Conservation (phyloP, 202 grass and related monocot genomes). For the Setaria italica region DNA sequence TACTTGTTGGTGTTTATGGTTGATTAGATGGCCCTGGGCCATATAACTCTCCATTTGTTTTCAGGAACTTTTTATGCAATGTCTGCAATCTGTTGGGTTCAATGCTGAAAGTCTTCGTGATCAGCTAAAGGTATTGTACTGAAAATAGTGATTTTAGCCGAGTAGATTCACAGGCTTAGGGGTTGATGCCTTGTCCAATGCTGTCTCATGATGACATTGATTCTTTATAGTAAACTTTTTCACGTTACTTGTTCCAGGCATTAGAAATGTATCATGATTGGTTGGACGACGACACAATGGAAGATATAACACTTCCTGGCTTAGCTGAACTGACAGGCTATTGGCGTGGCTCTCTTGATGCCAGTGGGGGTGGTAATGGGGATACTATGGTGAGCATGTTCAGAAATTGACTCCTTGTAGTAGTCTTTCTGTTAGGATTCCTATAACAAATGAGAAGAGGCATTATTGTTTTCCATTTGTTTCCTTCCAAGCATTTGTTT, state of each 20-base stretch:
- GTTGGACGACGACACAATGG: conserved; percentile 76
- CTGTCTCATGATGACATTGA: conserved; percentile 13
- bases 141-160: conserved; percentile 31
- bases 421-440: conserved; percentile 44
- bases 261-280: conserved; percentile 79
- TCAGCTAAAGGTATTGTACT: conserved; percentile 82
- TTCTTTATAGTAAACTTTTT: conserved; percentile 34
- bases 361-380: conserved; percentile 96
- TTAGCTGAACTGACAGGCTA: conserved; percentile 96
- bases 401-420: conserved; percentile 15
- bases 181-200: conserved; percentile 20
- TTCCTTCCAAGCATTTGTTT: conserved; percentile 17
- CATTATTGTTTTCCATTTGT: neutral
- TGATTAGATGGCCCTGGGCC: neutral
- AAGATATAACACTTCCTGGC: conserved; percentile 92
- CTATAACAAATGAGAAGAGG: neutral
- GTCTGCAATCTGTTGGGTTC: conserved; percentile 88
- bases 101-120: conserved; percentile 87
- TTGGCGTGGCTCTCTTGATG: conserved; percentile 96
- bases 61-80: conserved; percentile 98
- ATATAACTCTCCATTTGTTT: conserved; percentile 47
- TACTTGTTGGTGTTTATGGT: conserved; percentile 45
- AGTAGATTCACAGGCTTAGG: conserved; percentile 33
- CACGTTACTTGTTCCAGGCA: conserved; percentile 60
- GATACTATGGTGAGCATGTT: conserved; percentile 84